Conservation (phyloP, 352 stramenopile species). For the Phytophthora pisi region DNA sequence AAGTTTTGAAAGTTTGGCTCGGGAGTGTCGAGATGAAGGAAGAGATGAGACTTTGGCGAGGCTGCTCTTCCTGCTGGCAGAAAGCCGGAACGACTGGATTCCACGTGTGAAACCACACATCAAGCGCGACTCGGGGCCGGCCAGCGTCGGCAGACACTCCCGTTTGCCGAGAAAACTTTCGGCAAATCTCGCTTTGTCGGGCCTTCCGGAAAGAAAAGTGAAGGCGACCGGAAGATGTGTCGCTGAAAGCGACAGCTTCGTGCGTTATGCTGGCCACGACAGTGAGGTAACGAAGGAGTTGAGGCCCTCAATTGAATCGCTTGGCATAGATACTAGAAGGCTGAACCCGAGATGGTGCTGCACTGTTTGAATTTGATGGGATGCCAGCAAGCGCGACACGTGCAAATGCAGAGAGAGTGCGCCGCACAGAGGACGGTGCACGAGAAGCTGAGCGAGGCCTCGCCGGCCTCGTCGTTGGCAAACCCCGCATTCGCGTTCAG, state of each 20-base stretch:
- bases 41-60: conserved; percentile 12
- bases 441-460: conserved; percentile 17
- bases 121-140: conserved; percentile 10
- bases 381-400: conserved; percentile 13
- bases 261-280: neutral
- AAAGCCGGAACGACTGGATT: conserved; percentile 30
- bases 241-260: neutral
- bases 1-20: conserved; percentile 9
- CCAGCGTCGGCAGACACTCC: no score
- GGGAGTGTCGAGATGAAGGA: neutral
- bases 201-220: neutral
- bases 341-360: conserved; percentile 12
- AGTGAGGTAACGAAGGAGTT: no score
- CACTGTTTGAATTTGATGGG: conserved; percentile 22
- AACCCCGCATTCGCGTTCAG: conserved; percentile 10
- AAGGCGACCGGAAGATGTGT: neutral
- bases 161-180: neutral
- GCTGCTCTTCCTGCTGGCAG: conserved; percentile 22
- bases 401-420: conserved; percentile 32
- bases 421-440: conserved; percentile 12
- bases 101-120: conserved; percentile 26
- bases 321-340: neutral
- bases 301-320: no score
- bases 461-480: neutral
- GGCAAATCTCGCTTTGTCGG: neutral